Evolutionary conservation across 768 basidiomycete species (phyloP).

Genomic region (Stropharia rugosoannulata): DNA sequence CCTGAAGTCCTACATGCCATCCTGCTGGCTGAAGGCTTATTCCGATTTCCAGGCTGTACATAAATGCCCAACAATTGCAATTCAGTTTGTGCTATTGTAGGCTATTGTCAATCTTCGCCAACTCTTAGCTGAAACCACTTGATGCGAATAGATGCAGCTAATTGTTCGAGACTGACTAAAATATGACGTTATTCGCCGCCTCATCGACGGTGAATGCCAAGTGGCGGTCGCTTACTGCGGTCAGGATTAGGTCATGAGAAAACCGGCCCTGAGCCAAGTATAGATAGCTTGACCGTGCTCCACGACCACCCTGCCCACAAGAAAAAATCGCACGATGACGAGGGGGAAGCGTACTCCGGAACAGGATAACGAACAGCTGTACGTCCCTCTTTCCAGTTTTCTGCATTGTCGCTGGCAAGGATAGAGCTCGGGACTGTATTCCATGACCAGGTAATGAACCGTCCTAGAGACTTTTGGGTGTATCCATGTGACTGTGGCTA

Average conservation of each 20-base stretch:
- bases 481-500: not conserved
- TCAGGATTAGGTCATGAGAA: not conserved
- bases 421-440: not conserved
- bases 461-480: not conserved
- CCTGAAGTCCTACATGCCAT: no score
- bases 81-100: no score
- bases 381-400: not conserved
- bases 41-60: no score
- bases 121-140: no score
- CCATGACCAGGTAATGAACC: not conserved
- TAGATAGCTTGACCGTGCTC: not conserved
- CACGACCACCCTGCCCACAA: no score
- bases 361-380: slow-evolving; percentile 10
- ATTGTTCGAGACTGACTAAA: no score
- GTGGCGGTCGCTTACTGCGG: not conserved
- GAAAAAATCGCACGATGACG: slow-evolving; percentile 2
- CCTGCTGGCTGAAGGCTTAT: no score
- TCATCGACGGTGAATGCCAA: no score
- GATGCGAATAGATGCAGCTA: no score
- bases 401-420: not conserved
- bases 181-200: no score
- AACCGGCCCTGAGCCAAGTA: not conserved
- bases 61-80: no score
- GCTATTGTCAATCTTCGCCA: no score
- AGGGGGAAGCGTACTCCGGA: slow-evolving; percentile 1